A percentile compares a stretch with the other conserved stretches of the same genome.
Evolutionary conservation across 1,284 basidiomycete species (phyloP).

Genomic region (Ganoderma resinaceum): DNA sequence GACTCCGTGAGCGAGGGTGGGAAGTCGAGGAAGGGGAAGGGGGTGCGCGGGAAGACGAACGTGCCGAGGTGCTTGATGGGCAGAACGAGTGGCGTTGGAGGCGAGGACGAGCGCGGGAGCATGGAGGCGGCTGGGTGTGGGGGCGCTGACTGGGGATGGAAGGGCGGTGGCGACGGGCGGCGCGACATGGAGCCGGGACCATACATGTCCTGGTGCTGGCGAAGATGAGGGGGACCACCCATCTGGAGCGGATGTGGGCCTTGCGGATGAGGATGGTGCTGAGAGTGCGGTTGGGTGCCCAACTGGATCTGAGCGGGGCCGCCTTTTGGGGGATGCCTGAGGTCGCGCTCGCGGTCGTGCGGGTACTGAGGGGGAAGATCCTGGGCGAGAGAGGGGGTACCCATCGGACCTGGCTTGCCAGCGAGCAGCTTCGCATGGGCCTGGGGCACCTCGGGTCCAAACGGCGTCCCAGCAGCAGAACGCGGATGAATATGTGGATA

Average conservation of each 20-base stretch:
- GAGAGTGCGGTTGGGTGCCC: slow-evolving; percentile 22
- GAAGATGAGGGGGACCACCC: slow-evolving; percentile 33
- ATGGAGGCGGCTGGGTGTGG: slow-evolving; percentile 16
- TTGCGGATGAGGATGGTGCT: slow-evolving; percentile 27
- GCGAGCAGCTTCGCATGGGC: slow-evolving; percentile 15
- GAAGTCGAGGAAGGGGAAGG: slow-evolving; percentile 50
- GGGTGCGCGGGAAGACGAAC: slow-evolving; percentile 53
- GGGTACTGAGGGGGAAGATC: slow-evolving; percentile 27
- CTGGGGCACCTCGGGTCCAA: slow-evolving; percentile 6
- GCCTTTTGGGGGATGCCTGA: slow-evolving; percentile 29
- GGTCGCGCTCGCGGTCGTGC: slow-evolving; percentile 29
- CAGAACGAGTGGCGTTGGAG: slow-evolving; percentile 33
- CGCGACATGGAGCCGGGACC: slow-evolving; percentile 22
- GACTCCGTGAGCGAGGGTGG: slow-evolving; percentile 31
- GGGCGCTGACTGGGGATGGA: slow-evolving; percentile 18
- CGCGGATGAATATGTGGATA: slow-evolving; percentile 17
- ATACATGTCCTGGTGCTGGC: slow-evolving; percentile 29
- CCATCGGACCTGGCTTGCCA: slow-evolving; percentile 18
- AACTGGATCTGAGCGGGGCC: slow-evolving; percentile 18
- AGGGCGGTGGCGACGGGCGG: slow-evolving; percentile 28
- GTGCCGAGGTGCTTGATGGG: slow-evolving; percentile 61
- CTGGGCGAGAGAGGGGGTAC: slow-evolving; percentile 15
- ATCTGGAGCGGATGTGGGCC: slow-evolving; percentile 24
- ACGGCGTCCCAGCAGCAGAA: slow-evolving; percentile 19
- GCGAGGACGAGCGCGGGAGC: slow-evolving; percentile 31